Evolutionary conservation across 164 flowering plant species (phyloP).

Genomic region (Sedum album): DNA sequence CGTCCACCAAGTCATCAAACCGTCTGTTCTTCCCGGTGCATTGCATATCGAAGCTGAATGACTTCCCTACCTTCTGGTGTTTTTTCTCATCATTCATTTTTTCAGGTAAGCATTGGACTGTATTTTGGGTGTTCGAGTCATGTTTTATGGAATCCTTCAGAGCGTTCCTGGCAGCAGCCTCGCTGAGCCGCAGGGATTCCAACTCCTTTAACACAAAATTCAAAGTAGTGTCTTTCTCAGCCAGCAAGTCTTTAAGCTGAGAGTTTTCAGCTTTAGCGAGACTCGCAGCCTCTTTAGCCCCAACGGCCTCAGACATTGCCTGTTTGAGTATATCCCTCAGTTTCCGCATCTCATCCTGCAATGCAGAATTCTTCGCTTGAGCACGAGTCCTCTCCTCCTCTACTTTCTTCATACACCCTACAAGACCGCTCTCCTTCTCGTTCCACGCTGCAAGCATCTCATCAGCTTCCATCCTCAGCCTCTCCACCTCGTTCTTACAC

Average conservation of each 20-base stretch:
- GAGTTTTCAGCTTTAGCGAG: constrained; percentile 67
- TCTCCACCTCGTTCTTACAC: constrained; percentile 34
- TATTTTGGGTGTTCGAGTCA: constrained; percentile 15
- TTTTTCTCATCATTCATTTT: background rate
- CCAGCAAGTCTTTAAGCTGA: constrained; percentile 45
- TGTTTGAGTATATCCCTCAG: constrained; percentile 72
- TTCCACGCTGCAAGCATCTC: constrained; percentile 62
- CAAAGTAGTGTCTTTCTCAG: constrained; percentile 47
- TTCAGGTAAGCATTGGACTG: constrained; percentile 16
- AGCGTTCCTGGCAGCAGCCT: constrained; percentile 41
- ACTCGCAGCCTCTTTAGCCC: constrained; percentile 69
- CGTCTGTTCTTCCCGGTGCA: constrained; percentile 12
- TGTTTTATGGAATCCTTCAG: constrained; percentile 25
- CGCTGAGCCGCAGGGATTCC: constrained; percentile 39
- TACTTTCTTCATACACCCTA: constrained; percentile 51
- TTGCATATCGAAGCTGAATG: constrained; percentile 25
- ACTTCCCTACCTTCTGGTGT: constrained; percentile 12
- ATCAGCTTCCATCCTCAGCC: constrained; percentile 65
- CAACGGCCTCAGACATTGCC: constrained; percentile 66
- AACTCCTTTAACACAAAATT: constrained; percentile 31
- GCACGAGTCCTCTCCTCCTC: constrained; percentile 47
- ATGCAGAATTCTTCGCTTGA: constrained; percentile 31
- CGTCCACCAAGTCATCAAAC: constrained; percentile 16
- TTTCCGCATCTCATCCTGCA: constrained; percentile 52
- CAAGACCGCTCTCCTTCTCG: constrained; percentile 60